phyloP scores from a whole-genome alignment of 768 basidiomycete genomes.

The Leccinum pellstonianum region DNA sequence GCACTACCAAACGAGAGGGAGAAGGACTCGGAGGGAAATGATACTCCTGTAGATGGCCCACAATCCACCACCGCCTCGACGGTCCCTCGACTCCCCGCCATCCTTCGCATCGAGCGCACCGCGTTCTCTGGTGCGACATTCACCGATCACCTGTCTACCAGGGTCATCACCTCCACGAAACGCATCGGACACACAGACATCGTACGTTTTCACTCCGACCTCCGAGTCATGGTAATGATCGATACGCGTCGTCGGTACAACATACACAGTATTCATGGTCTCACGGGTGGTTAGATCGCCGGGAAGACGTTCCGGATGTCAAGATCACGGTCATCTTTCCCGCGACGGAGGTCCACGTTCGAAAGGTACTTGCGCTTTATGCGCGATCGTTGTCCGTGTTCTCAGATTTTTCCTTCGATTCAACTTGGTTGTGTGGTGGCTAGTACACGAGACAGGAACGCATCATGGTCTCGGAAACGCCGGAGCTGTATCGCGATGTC shows the following conservation, averaged over 20 bases:
- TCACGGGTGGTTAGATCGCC: constrained; percentile 63
- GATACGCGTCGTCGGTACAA: not conserved
- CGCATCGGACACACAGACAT: constrained; percentile 66
- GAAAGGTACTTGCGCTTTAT: constrained; percentile 43
- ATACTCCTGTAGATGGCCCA: not conserved
- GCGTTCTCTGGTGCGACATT: constrained; percentile 48
- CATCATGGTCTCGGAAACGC: constrained; percentile 80
- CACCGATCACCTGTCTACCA: constrained; percentile 36
- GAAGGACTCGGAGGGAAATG: not conserved
- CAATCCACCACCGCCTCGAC: not conserved
- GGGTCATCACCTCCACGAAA: constrained; percentile 41
- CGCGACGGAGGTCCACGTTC: constrained; percentile 86
- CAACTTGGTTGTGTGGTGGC: not conserved
- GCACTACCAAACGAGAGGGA: not conserved
- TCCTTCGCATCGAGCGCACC: constrained; percentile 78
- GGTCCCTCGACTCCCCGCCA: constrained; percentile 44
- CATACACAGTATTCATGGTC: constrained; percentile 77
- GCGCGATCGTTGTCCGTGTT: not conserved
- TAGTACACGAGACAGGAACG: constrained; percentile 77
- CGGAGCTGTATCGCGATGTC: constrained; percentile 63
- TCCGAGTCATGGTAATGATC: not conserved
- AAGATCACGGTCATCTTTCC: constrained; percentile 86
- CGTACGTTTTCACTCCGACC: constrained; percentile 36
- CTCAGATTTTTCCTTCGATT: not conserved
- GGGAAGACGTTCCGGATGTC: constrained; percentile 53